phyloP scores from a whole-genome alignment of 208 protist species.

The Naegleria gruberi region DNA sequence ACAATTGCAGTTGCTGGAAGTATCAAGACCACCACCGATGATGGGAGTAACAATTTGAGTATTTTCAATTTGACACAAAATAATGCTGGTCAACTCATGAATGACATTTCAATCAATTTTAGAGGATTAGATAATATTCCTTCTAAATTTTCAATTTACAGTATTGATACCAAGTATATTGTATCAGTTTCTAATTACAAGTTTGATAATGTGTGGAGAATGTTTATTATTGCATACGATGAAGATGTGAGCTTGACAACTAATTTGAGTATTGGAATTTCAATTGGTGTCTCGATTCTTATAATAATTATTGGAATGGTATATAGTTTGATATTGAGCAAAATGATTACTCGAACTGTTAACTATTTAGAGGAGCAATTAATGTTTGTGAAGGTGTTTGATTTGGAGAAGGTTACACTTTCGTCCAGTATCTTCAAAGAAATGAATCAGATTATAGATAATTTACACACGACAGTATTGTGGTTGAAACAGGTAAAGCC shows the following conservation, averaged over 20 bases:
- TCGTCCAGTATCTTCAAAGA: not conserved
- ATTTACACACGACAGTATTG: not conserved
- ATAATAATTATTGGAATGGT: not conserved
- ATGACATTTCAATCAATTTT: not conserved
- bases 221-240: not conserved
- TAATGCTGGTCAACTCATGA: not conserved
- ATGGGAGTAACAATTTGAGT: not conserved
- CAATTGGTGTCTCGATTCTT: not conserved
- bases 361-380: not conserved
- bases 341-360: not conserved
- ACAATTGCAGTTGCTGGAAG: not conserved
- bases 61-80: not conserved
- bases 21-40: not conserved
- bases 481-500: not conserved
- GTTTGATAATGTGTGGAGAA: not conserved
- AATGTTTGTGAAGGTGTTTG: not conserved
- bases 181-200: not conserved
- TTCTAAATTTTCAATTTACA: not conserved
- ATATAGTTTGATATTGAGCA: not conserved
- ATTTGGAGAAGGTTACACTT: not conserved
- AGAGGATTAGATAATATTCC: not conserved
- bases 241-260: not conserved
- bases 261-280: not conserved
- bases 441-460: not conserved
- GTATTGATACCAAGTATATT: not conserved